Evolutionary conservation across 2,329 filamentous ascomycete species (phyloP), one percentile per base, ranked within the genome.

Genomic region (Colletotrichum noveboracense): DNA sequence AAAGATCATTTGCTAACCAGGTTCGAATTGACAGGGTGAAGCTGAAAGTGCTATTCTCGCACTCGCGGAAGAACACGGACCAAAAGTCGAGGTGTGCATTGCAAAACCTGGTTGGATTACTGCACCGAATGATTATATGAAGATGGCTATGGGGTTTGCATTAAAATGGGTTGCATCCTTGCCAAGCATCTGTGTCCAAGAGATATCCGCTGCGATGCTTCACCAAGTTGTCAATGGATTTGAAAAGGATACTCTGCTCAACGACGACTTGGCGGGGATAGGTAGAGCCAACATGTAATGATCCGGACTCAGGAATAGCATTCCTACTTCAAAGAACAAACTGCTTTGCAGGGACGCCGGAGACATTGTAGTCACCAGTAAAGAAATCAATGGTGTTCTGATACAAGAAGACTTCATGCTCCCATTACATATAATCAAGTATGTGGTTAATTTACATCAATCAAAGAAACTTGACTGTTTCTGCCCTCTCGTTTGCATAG

Each of bases 171-270:
- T 81, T 5, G 77, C 81, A 21, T 80, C 82, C 9, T 69, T 88
- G 12, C 83, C 85, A 0, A 81, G 77, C 2, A 80, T 89, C 2
- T 76, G 79, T 7, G 74, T 87, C 2, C 77, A 71, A 2, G 84
- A 88, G 21, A 78, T 89, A 32, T 81, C 87, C 0, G 85, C 86
- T 0, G 85, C 85, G 1, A 78, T 90, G 79, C 61, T 91, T 7
- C 80, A 88, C 16, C 86, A 88, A 74, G 85, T 83, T 0, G 61
- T 87, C 1, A 80, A 85, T 34, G 88, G 89, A 1, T 85, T 89
- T 43, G 85, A 87, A 64, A 87, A 87, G 78, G 87, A 89, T 0
- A 83, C 86, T 3, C 77, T 89, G 24, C 55, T 79, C 66, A 88
- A 87, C 61, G 81, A 83, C 2, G 88, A 90, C 66, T 52, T 52